Base-by-base conservation (phyloP, 108 stramenopile species). In the Discostella pseudostelligera region DNA sequence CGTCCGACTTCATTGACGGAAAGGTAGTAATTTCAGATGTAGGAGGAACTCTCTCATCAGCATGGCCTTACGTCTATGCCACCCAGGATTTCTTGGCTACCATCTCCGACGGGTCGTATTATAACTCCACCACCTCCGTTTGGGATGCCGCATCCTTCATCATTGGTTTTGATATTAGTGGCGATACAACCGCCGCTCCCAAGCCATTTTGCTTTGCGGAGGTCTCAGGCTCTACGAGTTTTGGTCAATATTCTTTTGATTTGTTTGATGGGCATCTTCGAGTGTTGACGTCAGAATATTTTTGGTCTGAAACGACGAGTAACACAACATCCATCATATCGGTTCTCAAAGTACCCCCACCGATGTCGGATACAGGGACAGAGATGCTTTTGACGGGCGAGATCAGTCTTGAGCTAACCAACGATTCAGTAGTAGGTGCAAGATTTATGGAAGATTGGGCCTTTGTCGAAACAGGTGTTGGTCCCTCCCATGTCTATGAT, bases 111-210 rank as follows among this genome's bases (percentile, higher is more conserved):
- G 76, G 76, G 0, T 35, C 45, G 13, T 39, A 19, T 17, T 78
- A 67, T 37, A 62, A 78, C 48, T 44, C 43, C n/a, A 24, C 40
- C 8, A 70, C 59, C 8, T 20, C 39, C 10, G 32, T 13, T 4
- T 70, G 69, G 69, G 65, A 78, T 43, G 39, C 64, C 5, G 61
- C 69, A 14, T 76, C 79, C 0, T 80, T 76, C 62, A 56, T 80
- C 25, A 32, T 72, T 12, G 75, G 70, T 4, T 80, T 80, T 28
- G 64, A 71, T 45, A 65, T 76, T 5, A 62, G 59, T 26, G 49
- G 22, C n/a, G 32, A 32, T 5, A 32, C 32, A 32, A 32, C 32
- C 3, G 12, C 22, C 3, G 32, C 29, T 11, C 74, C 79, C 17
- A 59, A 43, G 53, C 72, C 70, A 26, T 56, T 40, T 49, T 48